phyloP scores from a whole-genome alignment of 1,284 basidiomycete species.

The Caloboletus inedulis region DNA sequence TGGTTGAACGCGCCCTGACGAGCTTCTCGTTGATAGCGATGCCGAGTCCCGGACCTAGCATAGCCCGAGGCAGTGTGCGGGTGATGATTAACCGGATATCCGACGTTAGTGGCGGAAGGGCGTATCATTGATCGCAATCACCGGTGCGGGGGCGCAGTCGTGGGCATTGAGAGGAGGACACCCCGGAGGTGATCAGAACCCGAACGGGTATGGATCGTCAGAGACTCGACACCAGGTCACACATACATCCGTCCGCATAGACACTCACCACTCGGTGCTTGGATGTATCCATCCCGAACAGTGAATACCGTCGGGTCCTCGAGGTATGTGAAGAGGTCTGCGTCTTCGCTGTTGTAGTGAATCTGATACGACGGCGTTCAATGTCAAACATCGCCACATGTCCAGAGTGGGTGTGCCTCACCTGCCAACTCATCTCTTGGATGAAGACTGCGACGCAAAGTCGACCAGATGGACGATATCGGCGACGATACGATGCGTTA shows the following conservation, averaged over 20 bases:
- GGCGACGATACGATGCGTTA: background rate
- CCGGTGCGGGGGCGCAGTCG: background rate
- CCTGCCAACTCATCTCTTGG: constrained; percentile 68
- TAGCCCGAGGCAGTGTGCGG: constrained; percentile 1
- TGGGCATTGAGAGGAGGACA: background rate
- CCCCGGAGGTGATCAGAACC: background rate
- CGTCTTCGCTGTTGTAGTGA: constrained; percentile 66
- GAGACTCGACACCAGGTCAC: background rate
- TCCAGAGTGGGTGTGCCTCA: constrained; percentile 15
- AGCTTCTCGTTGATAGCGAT: constrained; percentile 66
- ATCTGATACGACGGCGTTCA: constrained; percentile 41
- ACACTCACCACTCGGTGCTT: constrained; percentile 46
- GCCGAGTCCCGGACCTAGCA: constrained; percentile 60
- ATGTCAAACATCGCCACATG: background rate
- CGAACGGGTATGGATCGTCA: constrained; percentile 4
- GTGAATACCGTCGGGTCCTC: constrained; percentile 56
- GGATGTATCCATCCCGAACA: constrained; percentile 59
- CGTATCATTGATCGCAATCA: background rate
- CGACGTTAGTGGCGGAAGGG: background rate
- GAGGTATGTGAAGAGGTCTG: constrained; percentile 69
- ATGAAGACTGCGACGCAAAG: constrained; percentile 46
- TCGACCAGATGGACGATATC: background rate
- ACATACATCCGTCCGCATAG: background rate
- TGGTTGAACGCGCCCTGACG: constrained; percentile 42
- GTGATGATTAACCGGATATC: background rate